Conservation (phyloP, 306 rosid species). For the Cicer yamashitae region DNA sequence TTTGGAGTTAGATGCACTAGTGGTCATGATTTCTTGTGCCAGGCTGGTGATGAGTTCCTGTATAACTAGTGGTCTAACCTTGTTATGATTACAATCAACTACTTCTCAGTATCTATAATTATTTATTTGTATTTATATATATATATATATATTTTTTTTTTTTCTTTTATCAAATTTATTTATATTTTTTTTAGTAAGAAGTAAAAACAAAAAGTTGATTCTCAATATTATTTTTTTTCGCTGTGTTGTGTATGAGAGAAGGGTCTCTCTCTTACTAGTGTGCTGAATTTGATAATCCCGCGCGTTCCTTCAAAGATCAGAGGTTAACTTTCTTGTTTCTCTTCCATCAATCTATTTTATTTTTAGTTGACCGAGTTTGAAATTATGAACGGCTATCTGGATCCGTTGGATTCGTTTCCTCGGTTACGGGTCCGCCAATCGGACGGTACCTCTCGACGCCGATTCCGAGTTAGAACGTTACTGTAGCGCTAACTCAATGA, state of each 20-base stretch:
- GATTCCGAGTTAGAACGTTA: slow-evolving; percentile 92
- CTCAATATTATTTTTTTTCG: slow-evolving; percentile 5
- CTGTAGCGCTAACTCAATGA: slow-evolving; percentile 81
- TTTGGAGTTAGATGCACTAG: no score
- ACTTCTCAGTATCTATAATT: no score
- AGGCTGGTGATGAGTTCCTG: no score
- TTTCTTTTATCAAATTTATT: not conserved
- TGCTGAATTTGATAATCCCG: slow-evolving; percentile 21
- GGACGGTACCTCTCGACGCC: slow-evolving; percentile 58
- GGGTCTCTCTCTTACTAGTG: slow-evolving; percentile 8
- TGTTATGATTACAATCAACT: no score
- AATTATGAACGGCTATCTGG: slow-evolving; percentile 55
- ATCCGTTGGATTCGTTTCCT: slow-evolving; percentile 56
- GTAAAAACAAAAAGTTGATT: slow-evolving; percentile 2
- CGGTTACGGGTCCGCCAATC: slow-evolving; percentile 49
- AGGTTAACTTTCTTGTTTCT: not conserved
- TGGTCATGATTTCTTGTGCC: no score
- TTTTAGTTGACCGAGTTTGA: slow-evolving; percentile 26
- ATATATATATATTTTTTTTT: no score
- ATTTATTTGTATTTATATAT: no score
- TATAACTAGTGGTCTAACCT: no score
- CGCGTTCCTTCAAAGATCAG: not conserved
- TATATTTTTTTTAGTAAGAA: not conserved
- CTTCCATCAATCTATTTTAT: not conserved
- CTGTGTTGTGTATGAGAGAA: not conserved